These are phyloP conservation scores for Ophiosphaerella herpotricha DNA, from an alignment of 2,329 filamentous ascomycete species.

Conservation along the genomic window DNA sequence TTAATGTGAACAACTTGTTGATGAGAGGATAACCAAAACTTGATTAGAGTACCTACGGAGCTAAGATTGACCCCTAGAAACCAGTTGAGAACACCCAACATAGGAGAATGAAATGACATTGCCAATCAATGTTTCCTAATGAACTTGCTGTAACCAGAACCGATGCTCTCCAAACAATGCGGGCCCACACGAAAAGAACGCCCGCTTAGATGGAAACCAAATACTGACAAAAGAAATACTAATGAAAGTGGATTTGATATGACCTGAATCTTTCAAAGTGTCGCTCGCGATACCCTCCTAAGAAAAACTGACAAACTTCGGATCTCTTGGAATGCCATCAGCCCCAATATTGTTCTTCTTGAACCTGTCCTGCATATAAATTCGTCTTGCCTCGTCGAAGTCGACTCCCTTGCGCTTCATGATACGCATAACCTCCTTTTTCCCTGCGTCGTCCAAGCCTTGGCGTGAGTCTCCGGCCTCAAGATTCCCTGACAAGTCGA, in stretches of 20 bases:
- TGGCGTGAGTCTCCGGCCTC: constrained; percentile 76
- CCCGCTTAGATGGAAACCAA: neutral
- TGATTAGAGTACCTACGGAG: neutral
- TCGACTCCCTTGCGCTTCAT: constrained; percentile 84
- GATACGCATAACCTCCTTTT: constrained; percentile 81
- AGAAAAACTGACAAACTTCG: constrained; percentile 94
- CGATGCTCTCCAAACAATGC: too few species aligned
- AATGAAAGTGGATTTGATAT: neutral
- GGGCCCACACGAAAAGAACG: too few species aligned
- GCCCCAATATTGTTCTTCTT: constrained; percentile 84
- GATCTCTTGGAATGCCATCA: constrained; percentile 86
- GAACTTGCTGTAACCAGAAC: too few species aligned
- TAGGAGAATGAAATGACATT: neutral
- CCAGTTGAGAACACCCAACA: neutral
- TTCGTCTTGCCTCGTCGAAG: constrained; percentile 88
- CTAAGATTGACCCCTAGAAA: too few species aligned
- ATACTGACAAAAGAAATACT: neutral
- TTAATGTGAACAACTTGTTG: neutral
- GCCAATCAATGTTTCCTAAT: neutral
- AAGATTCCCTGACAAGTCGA: constrained; percentile 82
- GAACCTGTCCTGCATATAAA: constrained; percentile 86
- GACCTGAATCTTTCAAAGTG: too few species aligned
- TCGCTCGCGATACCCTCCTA: constrained; percentile 10
- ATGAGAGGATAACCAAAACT: neutral
- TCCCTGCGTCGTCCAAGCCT: constrained; percentile 79